These are phyloP conservation scores for Mitragyna speciosa DNA, from an alignment of 257 asterid species.

Conservation along the genomic window DNA sequence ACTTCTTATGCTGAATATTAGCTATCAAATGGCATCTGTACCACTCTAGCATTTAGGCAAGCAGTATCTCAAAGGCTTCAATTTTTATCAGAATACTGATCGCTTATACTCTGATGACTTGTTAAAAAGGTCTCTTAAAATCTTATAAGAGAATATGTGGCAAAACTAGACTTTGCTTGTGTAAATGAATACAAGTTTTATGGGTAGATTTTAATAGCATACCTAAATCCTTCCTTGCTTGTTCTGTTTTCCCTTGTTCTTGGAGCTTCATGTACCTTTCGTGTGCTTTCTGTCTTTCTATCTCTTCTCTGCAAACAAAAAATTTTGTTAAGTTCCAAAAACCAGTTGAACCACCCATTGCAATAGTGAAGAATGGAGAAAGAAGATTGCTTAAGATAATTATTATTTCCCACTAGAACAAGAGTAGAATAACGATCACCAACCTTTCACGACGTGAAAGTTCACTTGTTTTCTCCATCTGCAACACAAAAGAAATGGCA, in stretches of 20 bases:
- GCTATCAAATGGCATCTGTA: background rate
- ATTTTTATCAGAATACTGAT: background rate
- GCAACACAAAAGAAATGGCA: conserved; percentile 27
- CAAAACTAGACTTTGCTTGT: background rate
- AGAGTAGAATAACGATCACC: conserved; percentile 18
- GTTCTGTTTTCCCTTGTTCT: conserved; percentile 98
- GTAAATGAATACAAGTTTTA: no score
- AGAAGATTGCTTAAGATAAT: background rate
- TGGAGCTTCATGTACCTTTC: conserved; percentile 97
- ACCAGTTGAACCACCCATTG: background rate
- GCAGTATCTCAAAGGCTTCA: background rate
- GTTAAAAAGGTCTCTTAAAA: background rate
- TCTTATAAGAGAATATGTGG: background rate
- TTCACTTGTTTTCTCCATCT: conserved; percentile 88
- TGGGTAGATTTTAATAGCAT: background rate
- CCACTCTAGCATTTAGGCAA: background rate
- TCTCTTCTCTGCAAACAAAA: conserved; percentile 71
- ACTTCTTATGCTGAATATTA: background rate
- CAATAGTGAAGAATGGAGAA: background rate
- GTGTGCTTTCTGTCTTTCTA: conserved; percentile 86
- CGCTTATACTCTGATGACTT: no score
- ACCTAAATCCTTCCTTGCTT: conserved; percentile 94
- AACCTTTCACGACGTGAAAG: conserved; percentile 93
- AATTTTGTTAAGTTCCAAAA: background rate
- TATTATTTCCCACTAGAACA: background rate